Base-by-base conservation (phyloP, 306 rosid species). In the Vigna reflexopilosa region DNA sequence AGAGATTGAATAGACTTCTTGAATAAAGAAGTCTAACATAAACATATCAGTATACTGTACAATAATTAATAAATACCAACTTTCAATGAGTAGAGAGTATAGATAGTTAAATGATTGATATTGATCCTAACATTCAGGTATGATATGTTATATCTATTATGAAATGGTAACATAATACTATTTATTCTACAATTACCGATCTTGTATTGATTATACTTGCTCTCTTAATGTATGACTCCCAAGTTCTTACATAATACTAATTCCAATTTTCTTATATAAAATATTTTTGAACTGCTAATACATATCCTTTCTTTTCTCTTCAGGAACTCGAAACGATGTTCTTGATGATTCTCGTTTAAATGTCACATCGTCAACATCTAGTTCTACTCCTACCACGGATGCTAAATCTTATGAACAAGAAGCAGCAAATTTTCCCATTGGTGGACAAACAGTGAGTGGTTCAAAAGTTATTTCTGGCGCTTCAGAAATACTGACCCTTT, bases 401-500 rank as follows among this genome's bases (percentile, higher is more conserved):
- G 71, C 68, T 78, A 90, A 89, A 82, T 77, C 86, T 68, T 83
- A 76, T 81, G 99, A 93, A 52, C 91, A 80, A 77, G 93, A 88
- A 79, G 89, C 87, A 56, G 79, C 80, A 24, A 64, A 74, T 49
- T 52, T 81, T 77, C 73, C 67, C 64, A 83, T 77, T 80, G 84
- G 89, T 62, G 93, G 96, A 50, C 85, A 68, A 77, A 50, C 69
- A 62, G 69, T 87, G 83, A 88, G 88, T 77, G 80, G 84, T 72
- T 88, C 96, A 64, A 84, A 83, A 90, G 83, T 88, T 71, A 58
- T 82, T 42, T 78, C 83, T 47, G 96, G 98, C 40, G 80, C 90
- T 63, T 85, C 93, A 65, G 98, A 93, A 86, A 82, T 91, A 81
- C 81, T 96, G 84, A 67, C 89, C 79, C 96, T 96, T 83, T 72